Evolutionary conservation across 2,329 filamentous ascomycete species (phyloP), one percentile per base, ranked within the genome.

Genomic region (Diplodia mutila): DNA sequence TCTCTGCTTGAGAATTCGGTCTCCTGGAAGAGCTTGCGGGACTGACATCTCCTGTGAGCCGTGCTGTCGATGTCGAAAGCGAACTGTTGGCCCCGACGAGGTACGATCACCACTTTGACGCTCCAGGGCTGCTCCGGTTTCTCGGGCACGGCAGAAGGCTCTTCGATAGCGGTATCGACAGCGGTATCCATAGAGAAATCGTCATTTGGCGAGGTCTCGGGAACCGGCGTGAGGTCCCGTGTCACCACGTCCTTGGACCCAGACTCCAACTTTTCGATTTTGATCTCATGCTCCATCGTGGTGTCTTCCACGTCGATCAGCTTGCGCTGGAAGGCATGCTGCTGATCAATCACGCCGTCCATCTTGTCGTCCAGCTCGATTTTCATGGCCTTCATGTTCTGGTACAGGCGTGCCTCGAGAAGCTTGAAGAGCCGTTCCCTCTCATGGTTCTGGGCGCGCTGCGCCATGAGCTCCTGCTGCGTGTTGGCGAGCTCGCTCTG

Each of bases 281-380:
- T 71, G 64, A 78, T 76, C 67, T 80, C 78, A 34, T 79, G 68
- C 16, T 79, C 77, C 78, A 80, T 80, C 21, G 76, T 77, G 18
- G 75, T 73, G 51, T 80, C 78, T 64, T 80, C 78, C n/a, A 80
- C 74, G 69, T 78, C 72, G 18, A 71, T 75, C 69, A 80, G 65
- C 53, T 76, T 73, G 70, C 79, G 75, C 65, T 78, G 75, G 34
- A 78, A 71, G 46, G 78, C 75, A 21, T 77, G 76, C 39, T 77
- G 78, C 69, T 75, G 75, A 69, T 80, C 78, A 23, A 80, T 76
- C n/a, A 79, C 77, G 8, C 76, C 77, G 70, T 80, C 78, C 42
- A 79, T 75, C 69, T 75, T 76, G 70, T 80, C 78, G 66, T 80
- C 78, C 73, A 80, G 76, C 57, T 75, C 73, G 42, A 80, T 72